Conservation (phyloP, 331 rosid species). For the Quercus lobata region DNA sequence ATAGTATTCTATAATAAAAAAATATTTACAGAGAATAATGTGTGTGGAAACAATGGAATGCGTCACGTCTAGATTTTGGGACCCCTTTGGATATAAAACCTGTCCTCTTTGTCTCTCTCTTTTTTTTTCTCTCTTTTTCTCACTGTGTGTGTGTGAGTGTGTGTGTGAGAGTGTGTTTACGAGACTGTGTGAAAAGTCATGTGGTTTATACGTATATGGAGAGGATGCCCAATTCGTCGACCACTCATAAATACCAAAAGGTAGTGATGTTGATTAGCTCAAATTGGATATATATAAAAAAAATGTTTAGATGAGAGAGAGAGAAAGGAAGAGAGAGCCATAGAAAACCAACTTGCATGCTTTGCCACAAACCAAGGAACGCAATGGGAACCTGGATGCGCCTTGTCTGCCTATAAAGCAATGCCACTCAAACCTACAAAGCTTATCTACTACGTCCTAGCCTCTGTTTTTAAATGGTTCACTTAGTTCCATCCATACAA, state of each 20-base stretch:
- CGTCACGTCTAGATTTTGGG: conserved; percentile 37
- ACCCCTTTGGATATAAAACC: conserved; percentile 9
- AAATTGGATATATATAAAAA: neutral
- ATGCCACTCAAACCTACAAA: conserved; percentile 40
- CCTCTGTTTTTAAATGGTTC: neutral
- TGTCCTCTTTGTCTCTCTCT: conserved; percentile 2
- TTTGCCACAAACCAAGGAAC: conserved; percentile 46
- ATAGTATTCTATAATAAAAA: neutral
- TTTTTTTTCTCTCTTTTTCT: neutral
- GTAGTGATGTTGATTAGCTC: conserved; percentile 46
- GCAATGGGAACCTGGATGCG: conserved; percentile 39
- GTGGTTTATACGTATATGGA: neutral
- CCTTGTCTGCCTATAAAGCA: conserved; percentile 72
- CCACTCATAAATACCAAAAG: conserved; percentile 34
- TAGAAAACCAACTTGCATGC: conserved; percentile 25
- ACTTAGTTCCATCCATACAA: neutral
- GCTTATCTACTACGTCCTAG: conserved; percentile 29
- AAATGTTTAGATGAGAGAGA: neutral
- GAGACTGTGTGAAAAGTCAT: conserved; percentile 12
- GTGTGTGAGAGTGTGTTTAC: conserved; percentile 10
- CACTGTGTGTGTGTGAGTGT: conserved; percentile 12
- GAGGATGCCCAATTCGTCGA: conserved; percentile 22
- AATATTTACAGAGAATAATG: conserved; percentile 39
- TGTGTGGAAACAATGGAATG: conserved; percentile 44
- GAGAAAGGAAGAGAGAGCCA: neutral